Evolutionary conservation across 1,139 yeast genomes (phyloP), one percentile per base, ranked within the genome.

Genomic region (Scheffersomyces stambukii): DNA sequence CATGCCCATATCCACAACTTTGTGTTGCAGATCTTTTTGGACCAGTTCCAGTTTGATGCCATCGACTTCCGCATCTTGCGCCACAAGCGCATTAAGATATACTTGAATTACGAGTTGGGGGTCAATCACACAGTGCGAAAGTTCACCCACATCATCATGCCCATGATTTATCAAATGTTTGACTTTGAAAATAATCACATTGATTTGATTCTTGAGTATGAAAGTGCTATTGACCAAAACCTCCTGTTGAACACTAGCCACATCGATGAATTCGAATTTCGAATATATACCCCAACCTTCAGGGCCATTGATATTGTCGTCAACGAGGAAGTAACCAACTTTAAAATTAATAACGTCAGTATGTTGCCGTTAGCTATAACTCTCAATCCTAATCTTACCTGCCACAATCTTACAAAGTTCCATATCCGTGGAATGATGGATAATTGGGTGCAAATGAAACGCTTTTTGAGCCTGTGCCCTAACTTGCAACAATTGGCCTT

Each of bases 71-170:
- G 28, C 16, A 19, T 27, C 9, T 24, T 33, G 23, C 19, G 22
- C 11, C 16, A 15, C 23, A 33, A 33, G 29, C 28, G 23, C 9
- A 21, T 33, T 17, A 33, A 33, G 25, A 31, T 33, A 15, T 33
- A 33, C 21, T 23, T 33, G 15, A 33, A 33, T 17, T 33, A 30
- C 25, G 36, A 33, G 27, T 18, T 19, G 6, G 36, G 31, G 16
- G 21, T 23, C 20, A 23, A 24, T 18, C 33, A 33, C 30, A 30
- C 35, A 2, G 36, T 33, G 9, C 10, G 28, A 15, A 30, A 31
- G 21, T 33, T 33, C 13, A 31, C 31, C 18, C 31, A 27, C 21
- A 25, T 33, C 13, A 27, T 33, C 11, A 28, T 32, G 36, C 36
- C 36, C n/a, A 31, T 29, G 27, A 16, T 33, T n/a, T 13, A 19